Evolutionary conservation across 192 early-diverging fungal genomes (phyloP).

Genomic region (Chytriomyces sp.): DNA sequence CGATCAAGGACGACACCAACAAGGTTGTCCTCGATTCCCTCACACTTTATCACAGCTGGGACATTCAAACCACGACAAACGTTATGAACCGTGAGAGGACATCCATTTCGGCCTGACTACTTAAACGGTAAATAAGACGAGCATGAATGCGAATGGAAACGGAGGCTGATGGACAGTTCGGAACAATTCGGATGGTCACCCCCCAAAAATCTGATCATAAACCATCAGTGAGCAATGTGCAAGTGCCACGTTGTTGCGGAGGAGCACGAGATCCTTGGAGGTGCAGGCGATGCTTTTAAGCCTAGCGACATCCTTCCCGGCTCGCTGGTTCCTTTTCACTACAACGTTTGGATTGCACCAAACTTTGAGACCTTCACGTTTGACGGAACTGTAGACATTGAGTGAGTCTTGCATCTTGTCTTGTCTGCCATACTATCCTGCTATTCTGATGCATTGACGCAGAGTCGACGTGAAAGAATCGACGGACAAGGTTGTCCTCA

Average conservation of each 20-base stretch:
- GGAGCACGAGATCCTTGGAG: too few species aligned
- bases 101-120: too few species aligned
- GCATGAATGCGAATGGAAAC: too few species aligned
- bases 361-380: constrained; percentile 72
- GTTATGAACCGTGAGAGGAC: too few species aligned
- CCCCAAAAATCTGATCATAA: not conserved
- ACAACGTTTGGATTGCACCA: constrained; percentile 71
- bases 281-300: too few species aligned
- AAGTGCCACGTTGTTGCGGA: constrained; percentile 25
- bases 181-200: too few species aligned
- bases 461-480: not conserved
- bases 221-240: not conserved
- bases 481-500: constrained; percentile 8
- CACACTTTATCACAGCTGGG: too few species aligned
- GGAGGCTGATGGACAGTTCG: too few species aligned
- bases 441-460: not conserved
- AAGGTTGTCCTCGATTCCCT: constrained; percentile 15
- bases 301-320: constrained; percentile 72
- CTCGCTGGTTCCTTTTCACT: constrained; percentile 73
- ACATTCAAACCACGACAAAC: too few species aligned
- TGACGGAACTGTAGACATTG: constrained; percentile 75
- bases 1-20: constrained; percentile 1
- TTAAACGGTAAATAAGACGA: too few species aligned
- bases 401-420: constrained; percentile 47
- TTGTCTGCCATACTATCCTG: too few species aligned